These are phyloP conservation scores for Penicillium cinerascens DNA, from an alignment of 495 filamentous ascomycete genomes.

Conservation along the genomic window DNA sequence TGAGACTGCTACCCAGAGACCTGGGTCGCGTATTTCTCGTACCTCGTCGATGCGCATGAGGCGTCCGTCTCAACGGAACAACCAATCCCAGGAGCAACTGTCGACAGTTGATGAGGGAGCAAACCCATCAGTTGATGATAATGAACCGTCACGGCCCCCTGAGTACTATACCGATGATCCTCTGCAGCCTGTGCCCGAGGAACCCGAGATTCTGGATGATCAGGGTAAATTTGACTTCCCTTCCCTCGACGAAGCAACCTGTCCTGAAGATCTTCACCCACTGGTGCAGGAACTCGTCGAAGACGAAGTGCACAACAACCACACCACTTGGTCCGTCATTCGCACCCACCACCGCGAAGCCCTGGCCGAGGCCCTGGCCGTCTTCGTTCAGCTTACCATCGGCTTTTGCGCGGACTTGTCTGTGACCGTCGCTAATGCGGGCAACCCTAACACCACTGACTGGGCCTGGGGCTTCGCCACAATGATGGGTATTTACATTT, in stretches of 20 bases:
- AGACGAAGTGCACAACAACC: constrained; percentile 46
- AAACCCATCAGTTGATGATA: constrained; percentile 12
- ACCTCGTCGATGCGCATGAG: constrained; percentile 24
- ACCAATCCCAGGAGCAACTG: constrained; percentile 14
- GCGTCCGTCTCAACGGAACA: constrained; percentile 22
- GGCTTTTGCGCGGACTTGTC: constrained; percentile 48
- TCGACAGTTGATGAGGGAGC: constrained; percentile 26
- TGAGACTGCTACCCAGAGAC: constrained; percentile 14
- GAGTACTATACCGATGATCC: constrained; percentile 19
- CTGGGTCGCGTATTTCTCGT: constrained; percentile 25
- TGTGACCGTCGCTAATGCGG: constrained; percentile 40
- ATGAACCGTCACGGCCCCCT: background rate
- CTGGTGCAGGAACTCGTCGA: constrained; percentile 40
- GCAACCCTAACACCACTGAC: constrained; percentile 46
- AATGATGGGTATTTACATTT: constrained; percentile 58
- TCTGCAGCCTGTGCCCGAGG: constrained; percentile 18
- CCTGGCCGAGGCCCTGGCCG: constrained; percentile 49
- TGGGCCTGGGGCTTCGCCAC: constrained; percentile 56
- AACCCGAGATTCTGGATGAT: constrained; percentile 8
- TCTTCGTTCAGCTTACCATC: constrained; percentile 41
- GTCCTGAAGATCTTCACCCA: constrained; percentile 41
- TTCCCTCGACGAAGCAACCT: constrained; percentile 24
- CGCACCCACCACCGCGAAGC: constrained; percentile 49
- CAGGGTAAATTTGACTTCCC: constrained; percentile 12
- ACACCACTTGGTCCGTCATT: constrained; percentile 52